Percentiles rank a stretch among this genome's conserved stretches.
phyloP scores from a whole-genome alignment of 768 basidiomycete genomes.

The Boletus vermiculosoides region DNA sequence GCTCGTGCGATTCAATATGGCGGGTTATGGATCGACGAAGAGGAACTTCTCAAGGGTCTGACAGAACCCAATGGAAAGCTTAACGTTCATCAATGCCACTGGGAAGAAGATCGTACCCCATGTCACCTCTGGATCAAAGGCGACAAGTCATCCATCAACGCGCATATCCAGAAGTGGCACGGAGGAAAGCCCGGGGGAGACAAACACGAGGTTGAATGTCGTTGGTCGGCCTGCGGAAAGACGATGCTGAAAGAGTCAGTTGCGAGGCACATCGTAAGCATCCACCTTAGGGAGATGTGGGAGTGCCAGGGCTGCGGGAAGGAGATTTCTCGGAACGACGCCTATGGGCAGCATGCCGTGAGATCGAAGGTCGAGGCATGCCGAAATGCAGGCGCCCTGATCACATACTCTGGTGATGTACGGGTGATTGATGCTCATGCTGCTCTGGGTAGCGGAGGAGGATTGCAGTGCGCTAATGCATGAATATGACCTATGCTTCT shows the following conservation, averaged over 20 bases:
- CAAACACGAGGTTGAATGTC: conserved; percentile 6
- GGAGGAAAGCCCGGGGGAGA: conserved; percentile 8
- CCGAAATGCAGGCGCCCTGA: conserved; percentile 1
- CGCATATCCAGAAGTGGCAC: conserved; percentile 22
- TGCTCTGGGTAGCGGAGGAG: conserved; percentile 8
- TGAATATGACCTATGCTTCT: no score
- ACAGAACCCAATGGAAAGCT: not conserved
- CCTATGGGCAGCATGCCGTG: conserved; percentile 4
- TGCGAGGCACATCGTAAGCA: conserved; percentile 13
- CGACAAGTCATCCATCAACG: conserved; percentile 12
- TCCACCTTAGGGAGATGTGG: conserved; percentile 20
- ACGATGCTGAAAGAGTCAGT: conserved; percentile 27
- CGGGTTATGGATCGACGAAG: conserved; percentile 14
- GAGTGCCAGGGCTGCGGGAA: conserved; percentile 18
- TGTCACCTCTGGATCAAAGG: conserved; percentile 19
- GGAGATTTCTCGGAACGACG: conserved; percentile 9
- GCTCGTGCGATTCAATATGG: conserved; percentile 5
- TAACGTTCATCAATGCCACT: conserved; percentile 10
- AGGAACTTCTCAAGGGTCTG: conserved; percentile 8
- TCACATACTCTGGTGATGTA: conserved; percentile 8
- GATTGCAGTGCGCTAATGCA: no score
- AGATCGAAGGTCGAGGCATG: conserved; percentile 2
- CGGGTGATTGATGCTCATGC: conserved; percentile 1
- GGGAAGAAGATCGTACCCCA: conserved; percentile 5
- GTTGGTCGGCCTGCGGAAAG: conserved; percentile 15